Base-by-base conservation (phyloP, 495 filamentous ascomycete species). In the Aspergillus affinis region DNA sequence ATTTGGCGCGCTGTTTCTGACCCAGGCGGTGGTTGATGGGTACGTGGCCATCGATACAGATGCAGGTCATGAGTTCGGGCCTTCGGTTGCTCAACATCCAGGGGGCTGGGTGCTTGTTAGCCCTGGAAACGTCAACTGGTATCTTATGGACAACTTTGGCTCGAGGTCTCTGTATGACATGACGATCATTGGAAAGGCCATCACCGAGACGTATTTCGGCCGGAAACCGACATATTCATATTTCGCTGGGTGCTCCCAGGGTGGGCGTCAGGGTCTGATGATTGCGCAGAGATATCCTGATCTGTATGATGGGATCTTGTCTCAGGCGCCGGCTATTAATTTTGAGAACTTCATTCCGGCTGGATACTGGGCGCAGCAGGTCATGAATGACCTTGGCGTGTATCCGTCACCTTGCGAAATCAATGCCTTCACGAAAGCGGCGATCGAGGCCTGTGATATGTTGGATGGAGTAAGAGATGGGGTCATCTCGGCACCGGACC, bases 301-400 rank as follows among this genome's bases (percentile, higher is more conserved):
- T 9, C 65, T 71, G 8, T 82, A 84, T 62, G 85, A 90, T 69
- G 88, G 88, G 18, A 83, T 85, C 15, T 62, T 88, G 18, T 78
- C 80, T n/a, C 81, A 77, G 0, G 76, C 83, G 15, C 80, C 73
- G 9, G 72, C 70, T 20, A 63, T 75, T 57, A 74, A 73, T 52
- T 75, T 71, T 57, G 72, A 73, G 7, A 75, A 73, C n/a, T 68
- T 82, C 9, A 58, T 68, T 19, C 45, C 60, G 1, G 61, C 62
- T 1, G 59, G 23, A 13, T 57, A 59, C 21, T 72, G 69, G 67
- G 45, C 62, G 20, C 47, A 60, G 44, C 18, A 50, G 3, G 27
- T 72, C 17, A 72, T 72, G 69, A 57, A 47, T 64, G 58, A 49
- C 68, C 72, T 10, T 74, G 75, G 75, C 59, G 70, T 32, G 70